Conservation (phyloP, 2,329 filamentous ascomycete genomes). For the Teratosphaeria nubilosa region DNA sequence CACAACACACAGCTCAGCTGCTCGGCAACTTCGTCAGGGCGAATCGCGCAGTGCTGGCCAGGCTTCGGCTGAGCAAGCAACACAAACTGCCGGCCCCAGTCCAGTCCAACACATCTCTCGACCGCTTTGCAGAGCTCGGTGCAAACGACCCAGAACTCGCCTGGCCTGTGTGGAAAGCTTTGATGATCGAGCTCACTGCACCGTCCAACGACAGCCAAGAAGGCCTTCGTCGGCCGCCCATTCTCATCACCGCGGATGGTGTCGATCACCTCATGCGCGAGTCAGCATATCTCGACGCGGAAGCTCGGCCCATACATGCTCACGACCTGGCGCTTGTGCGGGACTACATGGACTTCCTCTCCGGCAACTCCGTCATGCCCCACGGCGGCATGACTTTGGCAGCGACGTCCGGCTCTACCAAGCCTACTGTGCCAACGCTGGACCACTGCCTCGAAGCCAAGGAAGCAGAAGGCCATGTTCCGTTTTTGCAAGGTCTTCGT, state of each 20-base stretch:
- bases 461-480: neutral
- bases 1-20: conserved; percentile 63
- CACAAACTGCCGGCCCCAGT: conserved; percentile 52
- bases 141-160: conserved; percentile 66
- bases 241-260: conserved; percentile 70
- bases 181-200: conserved; percentile 68
- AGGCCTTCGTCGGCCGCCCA: conserved; percentile 43
- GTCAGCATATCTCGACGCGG: conserved; percentile 62
- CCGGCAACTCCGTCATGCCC: conserved; percentile 43
- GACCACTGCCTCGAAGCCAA: conserved; percentile 29
- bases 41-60: conserved; percentile 55
- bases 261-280: conserved; percentile 71
- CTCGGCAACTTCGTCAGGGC: conserved; percentile 63
- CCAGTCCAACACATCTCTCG: conserved; percentile 50
- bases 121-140: conserved; percentile 57
- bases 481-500: neutral
- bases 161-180: conserved; percentile 68
- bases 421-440: conserved; percentile 53
- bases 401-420: conserved; percentile 63
- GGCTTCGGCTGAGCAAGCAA: conserved; percentile 40
- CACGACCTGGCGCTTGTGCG: conserved; percentile 71
- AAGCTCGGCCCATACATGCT: conserved; percentile 68
- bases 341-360: conserved; percentile 64
- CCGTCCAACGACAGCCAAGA: conserved; percentile 28
- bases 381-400: conserved; percentile 76